Base-by-base conservation (phyloP, 305 asterid species). In the Andrographis paniculata region DNA sequence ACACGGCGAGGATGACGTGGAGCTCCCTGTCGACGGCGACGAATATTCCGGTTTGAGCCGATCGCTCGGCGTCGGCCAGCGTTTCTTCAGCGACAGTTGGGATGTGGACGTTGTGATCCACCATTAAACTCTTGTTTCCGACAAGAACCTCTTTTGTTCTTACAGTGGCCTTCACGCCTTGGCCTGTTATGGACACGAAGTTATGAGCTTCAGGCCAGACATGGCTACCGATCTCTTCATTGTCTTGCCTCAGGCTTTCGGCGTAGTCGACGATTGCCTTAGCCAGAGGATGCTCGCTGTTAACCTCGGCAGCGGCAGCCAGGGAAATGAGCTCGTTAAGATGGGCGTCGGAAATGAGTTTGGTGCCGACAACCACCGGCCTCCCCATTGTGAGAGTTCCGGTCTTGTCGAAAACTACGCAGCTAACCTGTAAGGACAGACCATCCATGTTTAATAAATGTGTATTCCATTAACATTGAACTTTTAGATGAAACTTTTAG, bases 271-370 rank as follows among this genome's bases (percentile, higher is more conserved):
- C 61, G 6, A 82, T 63, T 0, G 95, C 92, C 64, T 79, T 82
- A 14, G 82, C 95, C 39, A 85, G 62, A 2, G 95, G 94, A 50
- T 85, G 95, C 69, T 85, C 85, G 35, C 95, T 85, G 60, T 85
- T 0, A 61, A 74, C 87, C 83, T 78, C 87, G 14, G 67, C 76
- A 42, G 87, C 76, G 65, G 73, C 84, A 33, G 56, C 68, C 5
- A 75, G 55, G 44, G 64, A 62, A 47, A 40, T 65, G 8, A 75
- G 62, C 17, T 75, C 79, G 31, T 59, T 53, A 50, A 55, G 56
- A 39, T 30, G 52, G 42, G 53, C 45, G 37, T 56, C 65, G 38
- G 60, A 72, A 42, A 78, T 53, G 60, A 75, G 51, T 51, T 48
- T 60, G 23, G 47, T 53, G 45, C 36, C 48, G 15, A 79, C 81